Base-by-base conservation (phyloP, 1,139 yeast species). In the Insectozyma bohioensis region DNA sequence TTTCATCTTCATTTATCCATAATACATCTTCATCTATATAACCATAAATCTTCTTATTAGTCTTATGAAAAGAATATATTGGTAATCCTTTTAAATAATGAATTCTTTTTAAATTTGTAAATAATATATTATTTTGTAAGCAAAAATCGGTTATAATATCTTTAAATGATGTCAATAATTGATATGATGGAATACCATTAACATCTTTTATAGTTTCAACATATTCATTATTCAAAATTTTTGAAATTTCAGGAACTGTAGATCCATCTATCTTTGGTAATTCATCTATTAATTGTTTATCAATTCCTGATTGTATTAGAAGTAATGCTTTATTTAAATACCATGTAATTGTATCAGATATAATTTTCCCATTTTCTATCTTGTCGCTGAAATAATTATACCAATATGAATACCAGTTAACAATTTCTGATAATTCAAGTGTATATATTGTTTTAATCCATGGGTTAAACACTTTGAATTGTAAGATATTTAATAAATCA, bases 141-240 rank as follows among this genome's bases (percentile, higher is more conserved):
- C 75, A 68, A 37, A 44, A 52, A 1, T 56, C 45, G 22, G 42
- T 44, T 3, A 69, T 62, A 11, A 68, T 70, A 38, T 69, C 72
- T 31, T 55, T 64, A 37, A 64, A 69, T 1, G 66, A 47, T 3
- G 65, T 58, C 35, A 52, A 38, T 4, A 67, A 48, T 20, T 52
- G 54, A 26, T 54, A 47, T 0, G 61, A 43, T 0, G 70, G 66
- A 3, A 63, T 49, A 1, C 69, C 69, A 16, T 58, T 45, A 9
- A 49, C 51, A 30, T 41, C 40, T 2, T 27, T 20, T 3, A 26
- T 13, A n/a, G 22, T 15, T 23, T 34, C 20, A n/a, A n/a, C n/a
- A n/a, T n/a, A n/a, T n/a, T n/a, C n/a, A n/a, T n/a, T n/a, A n/a
- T n/a, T n/a, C n/a, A 43, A 26, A 12, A 47, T 22, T 20, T 43